Evolutionary conservation across 225 moss, liverwort and hornwort genomes (phyloP).

Genomic region (Antitrichia curtipendula): DNA sequence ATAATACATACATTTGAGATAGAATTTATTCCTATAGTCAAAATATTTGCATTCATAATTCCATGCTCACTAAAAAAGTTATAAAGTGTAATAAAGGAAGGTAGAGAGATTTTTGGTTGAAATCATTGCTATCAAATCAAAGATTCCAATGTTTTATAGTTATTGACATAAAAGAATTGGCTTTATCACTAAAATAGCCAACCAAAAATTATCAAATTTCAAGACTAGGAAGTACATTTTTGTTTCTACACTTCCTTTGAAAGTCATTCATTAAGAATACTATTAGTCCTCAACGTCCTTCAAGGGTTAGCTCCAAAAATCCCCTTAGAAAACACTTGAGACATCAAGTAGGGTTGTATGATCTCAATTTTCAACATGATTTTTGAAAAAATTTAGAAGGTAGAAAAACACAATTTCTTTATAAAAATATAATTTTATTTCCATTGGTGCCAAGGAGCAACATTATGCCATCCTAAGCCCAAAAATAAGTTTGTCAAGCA

Average conservation of each 20-base stretch:
- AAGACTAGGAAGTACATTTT: not conserved
- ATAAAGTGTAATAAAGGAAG: not conserved
- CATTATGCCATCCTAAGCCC: not conserved
- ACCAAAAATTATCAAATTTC: not conserved
- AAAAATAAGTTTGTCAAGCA: not conserved
- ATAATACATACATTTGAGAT: not conserved
- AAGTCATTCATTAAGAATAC: not conserved
- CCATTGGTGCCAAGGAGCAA: accelerated
- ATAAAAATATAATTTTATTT: not conserved
- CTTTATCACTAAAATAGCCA: not conserved
- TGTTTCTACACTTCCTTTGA: not conserved
- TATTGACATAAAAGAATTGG: accelerated
- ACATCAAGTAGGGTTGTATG: accelerated
- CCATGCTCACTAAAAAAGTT: accelerated
- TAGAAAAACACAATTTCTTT: not conserved
- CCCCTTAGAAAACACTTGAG: accelerated
- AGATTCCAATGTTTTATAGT: not conserved
- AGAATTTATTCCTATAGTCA: not conserved
- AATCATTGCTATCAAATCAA: not conserved
- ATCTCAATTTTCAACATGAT: not conserved
- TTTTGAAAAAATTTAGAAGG: not conserved
- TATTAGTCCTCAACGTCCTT: not conserved
- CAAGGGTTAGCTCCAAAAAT: accelerated
- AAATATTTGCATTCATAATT: not conserved
- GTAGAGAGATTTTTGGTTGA: not conserved